These are phyloP conservation scores for Carex scoparia DNA, from an alignment of 176 grass and related monocot species.

Conservation along the genomic window DNA sequence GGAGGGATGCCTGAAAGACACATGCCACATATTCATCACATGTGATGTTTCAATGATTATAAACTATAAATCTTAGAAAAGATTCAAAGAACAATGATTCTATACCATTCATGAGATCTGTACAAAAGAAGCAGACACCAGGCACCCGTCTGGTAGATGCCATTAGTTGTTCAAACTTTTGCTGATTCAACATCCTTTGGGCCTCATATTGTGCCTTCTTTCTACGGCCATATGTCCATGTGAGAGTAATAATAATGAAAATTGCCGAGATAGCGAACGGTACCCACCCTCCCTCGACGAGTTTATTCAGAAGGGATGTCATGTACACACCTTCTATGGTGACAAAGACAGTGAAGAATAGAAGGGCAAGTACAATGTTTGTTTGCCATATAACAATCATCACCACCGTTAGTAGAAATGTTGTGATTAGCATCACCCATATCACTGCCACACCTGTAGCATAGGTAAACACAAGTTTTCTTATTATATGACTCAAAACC, in stretches of 20 bases:
- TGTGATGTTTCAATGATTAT: neutral
- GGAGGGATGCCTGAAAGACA: slow-evolving; percentile 35
- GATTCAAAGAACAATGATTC: neutral
- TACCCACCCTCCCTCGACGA: slow-evolving; percentile 72
- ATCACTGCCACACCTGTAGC: slow-evolving; percentile 69
- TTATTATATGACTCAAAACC: neutral
- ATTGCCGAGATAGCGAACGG: slow-evolving; percentile 70
- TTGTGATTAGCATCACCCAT: slow-evolving; percentile 94
- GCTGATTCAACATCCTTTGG: slow-evolving; percentile 34
- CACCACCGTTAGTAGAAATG: slow-evolving; percentile 45
- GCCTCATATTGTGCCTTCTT: slow-evolving; percentile 66
- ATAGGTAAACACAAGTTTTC: slow-evolving; percentile 3
- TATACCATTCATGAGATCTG: slow-evolving; percentile 65
- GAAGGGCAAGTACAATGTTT: slow-evolving; percentile 23
- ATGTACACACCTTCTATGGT: slow-evolving; percentile 52
- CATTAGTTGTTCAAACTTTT: slow-evolving; percentile 39
- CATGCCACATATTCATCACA: neutral
- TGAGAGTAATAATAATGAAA: slow-evolving; percentile 58
- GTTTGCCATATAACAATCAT: slow-evolving; percentile 66
- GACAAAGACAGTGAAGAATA: slow-evolving; percentile 38
- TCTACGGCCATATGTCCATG: slow-evolving; percentile 75
- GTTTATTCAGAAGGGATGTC: slow-evolving; percentile 64
- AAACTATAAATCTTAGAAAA: neutral
- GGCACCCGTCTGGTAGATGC: slow-evolving; percentile 34
- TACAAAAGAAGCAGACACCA: slow-evolving; percentile 69